phyloP scores from a whole-genome alignment of 768 basidiomycete genomes.

The Cantharellus anzutake region DNA sequence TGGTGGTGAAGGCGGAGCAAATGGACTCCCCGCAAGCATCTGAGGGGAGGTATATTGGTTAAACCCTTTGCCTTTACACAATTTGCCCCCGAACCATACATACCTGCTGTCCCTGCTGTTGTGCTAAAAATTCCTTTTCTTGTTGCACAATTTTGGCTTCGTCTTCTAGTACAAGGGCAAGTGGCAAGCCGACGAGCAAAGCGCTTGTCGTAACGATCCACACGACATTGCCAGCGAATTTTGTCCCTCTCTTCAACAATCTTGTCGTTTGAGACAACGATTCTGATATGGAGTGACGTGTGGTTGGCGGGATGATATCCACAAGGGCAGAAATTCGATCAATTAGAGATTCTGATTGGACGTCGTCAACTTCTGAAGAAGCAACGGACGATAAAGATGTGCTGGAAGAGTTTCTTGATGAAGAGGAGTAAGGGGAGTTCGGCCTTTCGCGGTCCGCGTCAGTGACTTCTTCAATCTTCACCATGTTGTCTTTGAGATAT shows the following conservation, averaged over 20 bases:
- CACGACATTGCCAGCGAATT: constrained; percentile 67
- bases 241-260: constrained; percentile 46
- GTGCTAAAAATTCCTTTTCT: constrained; percentile 84
- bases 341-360: constrained; percentile 44
- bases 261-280: constrained; percentile 39
- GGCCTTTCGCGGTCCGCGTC: constrained; percentile 16
- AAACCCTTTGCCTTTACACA: constrained; percentile 7
- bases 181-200: constrained; percentile 79
- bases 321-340: constrained; percentile 83
- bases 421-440: constrained; percentile 55
- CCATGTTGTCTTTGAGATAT: constrained; percentile 31
- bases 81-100: constrained; percentile 12
- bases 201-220: constrained; percentile 94
- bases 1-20: constrained; percentile 22
- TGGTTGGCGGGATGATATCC: constrained; percentile 88
- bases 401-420: constrained; percentile 45
- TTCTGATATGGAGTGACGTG: constrained; percentile 54
- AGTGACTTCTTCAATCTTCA: constrained; percentile 70
- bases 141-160: constrained; percentile 88
- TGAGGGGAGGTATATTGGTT: constrained; percentile 16
- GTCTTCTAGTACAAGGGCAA: constrained; percentile 87
- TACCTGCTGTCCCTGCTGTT: constrained; percentile 87
- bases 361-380: constrained; percentile 28
- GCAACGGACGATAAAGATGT: constrained; percentile 59
- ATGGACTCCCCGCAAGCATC: constrained; percentile 57